Evolutionary conservation across 1,139 yeast genomes (phyloP).

Genomic region (Candida gigantensis): DNA sequence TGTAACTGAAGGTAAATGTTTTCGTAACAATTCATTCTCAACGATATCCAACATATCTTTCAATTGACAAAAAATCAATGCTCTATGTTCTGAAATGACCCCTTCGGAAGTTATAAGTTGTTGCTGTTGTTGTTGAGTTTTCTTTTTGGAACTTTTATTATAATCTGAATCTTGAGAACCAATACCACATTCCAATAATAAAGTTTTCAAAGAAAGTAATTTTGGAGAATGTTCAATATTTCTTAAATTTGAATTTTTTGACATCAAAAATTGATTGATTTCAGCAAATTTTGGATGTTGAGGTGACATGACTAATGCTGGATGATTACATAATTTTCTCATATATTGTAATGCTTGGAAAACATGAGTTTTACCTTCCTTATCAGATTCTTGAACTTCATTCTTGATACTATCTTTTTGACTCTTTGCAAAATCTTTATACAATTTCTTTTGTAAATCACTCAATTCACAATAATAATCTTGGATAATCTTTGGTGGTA

Average conservation of each 20-base stretch:
- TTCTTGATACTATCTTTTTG: conserved; percentile 73
- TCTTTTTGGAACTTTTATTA: conserved; percentile 28
- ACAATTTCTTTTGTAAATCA: conserved; percentile 82
- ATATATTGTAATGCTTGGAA: conserved; percentile 97
- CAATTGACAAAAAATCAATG: conserved; percentile 91
- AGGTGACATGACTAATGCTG: conserved; percentile 84
- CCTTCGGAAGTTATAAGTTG: conserved; percentile 55
- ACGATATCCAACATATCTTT: conserved; percentile 98
- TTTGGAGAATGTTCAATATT: conserved; percentile 91
- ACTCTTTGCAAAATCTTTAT: conserved; percentile 87
- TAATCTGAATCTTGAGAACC: conserved; percentile 61
- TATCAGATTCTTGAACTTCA: conserved; percentile 51
- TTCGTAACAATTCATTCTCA: conserved; percentile 81
- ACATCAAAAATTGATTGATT: conserved; percentile 59
- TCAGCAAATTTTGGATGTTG: conserved; percentile 81
- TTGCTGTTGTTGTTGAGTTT: conserved; percentile 32
- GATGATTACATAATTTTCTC: conserved; percentile 97
- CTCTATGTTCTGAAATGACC: conserved; percentile 94
- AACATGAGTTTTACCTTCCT: conserved; percentile 78
- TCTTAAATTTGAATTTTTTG: conserved; percentile 59
- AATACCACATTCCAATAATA: conserved; percentile 91
- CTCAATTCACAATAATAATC: conserved; percentile 97
- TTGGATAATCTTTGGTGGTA: conserved; percentile 97
- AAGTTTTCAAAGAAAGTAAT: conserved; percentile 74
- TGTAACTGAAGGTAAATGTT: conserved; percentile 86